A percentile compares a stretch with the other conserved stretches of the same genome.
Evolutionary conservation across 1,284 basidiomycete species (phyloP).

Genomic region (Pisolithus thermaeus): DNA sequence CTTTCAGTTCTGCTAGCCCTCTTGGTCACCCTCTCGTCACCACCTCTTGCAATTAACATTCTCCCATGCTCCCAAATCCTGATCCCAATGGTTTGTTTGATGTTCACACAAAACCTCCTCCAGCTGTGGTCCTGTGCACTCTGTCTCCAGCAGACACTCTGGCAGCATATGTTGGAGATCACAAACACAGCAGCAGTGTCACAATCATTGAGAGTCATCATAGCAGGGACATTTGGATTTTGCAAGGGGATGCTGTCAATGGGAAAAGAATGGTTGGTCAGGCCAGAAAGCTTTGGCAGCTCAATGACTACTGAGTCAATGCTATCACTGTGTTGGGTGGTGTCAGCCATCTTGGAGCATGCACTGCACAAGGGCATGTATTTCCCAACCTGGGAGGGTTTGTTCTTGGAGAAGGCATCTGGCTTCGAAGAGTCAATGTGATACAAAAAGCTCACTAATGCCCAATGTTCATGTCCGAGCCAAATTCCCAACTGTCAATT

Average conservation of each 20-base stretch:
- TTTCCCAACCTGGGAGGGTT: constrained; percentile 88
- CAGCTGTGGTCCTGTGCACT: constrained; percentile 32
- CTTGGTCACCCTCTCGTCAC: constrained; percentile 60
- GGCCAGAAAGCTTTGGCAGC: constrained; percentile 88
- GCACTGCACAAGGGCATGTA: constrained; percentile 97
- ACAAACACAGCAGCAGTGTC: constrained; percentile 56
- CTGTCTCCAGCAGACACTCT: constrained; percentile 37
- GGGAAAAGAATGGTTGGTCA: constrained; percentile 55
- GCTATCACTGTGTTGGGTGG: constrained; percentile 98
- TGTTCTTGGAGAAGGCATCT: constrained; percentile 96
- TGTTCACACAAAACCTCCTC: constrained; percentile 38
- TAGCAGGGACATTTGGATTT: constrained; percentile 65
- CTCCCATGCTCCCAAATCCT: constrained; percentile 55
- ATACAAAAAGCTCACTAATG: constrained; percentile 94
- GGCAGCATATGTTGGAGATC: constrained; percentile 45
- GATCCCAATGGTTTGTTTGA: constrained; percentile 60
- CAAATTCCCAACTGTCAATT: constrained; percentile 99
- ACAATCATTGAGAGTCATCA: constrained; percentile 64
- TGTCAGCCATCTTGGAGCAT: constrained; percentile 93
- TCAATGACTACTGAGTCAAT: constrained; percentile 98
- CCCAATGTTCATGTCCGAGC: constrained; percentile 92
- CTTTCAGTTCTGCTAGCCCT: constrained; percentile 48
- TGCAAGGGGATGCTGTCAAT: constrained; percentile 60
- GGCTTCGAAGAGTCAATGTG: constrained; percentile 98
- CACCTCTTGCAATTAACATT: constrained; percentile 55